Percentiles rank a stretch among this genome's conserved stretches.
phyloP scores from a whole-genome alignment of 768 basidiomycete species.

The Kwoniella botswanensis region DNA sequence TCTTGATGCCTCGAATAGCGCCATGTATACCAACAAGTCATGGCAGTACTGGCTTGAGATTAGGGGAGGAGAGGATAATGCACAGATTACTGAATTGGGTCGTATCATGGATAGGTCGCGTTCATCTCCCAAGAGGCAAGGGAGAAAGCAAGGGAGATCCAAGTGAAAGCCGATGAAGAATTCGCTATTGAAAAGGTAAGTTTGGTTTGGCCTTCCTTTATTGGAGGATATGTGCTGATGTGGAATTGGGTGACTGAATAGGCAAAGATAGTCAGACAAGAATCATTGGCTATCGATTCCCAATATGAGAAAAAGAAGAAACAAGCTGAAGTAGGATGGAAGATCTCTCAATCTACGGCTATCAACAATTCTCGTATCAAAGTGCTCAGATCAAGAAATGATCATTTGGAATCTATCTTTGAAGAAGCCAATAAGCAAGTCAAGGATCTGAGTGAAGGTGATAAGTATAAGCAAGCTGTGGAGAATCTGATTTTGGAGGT shows the following conservation, averaged over 20 bases:
- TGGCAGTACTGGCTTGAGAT: no score
- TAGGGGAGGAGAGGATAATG: not conserved
- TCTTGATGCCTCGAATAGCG: not conserved
- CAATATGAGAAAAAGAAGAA: slow-evolving; percentile 96
- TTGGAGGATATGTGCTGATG: no score
- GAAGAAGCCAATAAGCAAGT: slow-evolving; percentile 70
- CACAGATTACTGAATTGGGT: not conserved
- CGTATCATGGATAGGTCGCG: slow-evolving; percentile 68
- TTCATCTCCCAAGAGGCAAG: slow-evolving; percentile 99
- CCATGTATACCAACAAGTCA: no score
- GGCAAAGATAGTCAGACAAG: slow-evolving; percentile 97
- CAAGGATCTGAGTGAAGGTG: slow-evolving; percentile 65
- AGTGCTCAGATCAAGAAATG: slow-evolving; percentile 87
- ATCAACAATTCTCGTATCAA: slow-evolving; percentile 94
- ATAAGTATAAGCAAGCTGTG: slow-evolving; percentile 77
- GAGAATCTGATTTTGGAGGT: slow-evolving; percentile 81
- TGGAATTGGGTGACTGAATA: slow-evolving; percentile 49
- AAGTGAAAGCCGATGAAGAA: slow-evolving; percentile 97
- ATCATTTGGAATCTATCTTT: slow-evolving; percentile 89
- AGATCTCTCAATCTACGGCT: slow-evolving; percentile 94
- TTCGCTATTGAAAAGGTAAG: slow-evolving; percentile 94
- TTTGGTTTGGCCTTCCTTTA: no score
- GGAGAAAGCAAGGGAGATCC: slow-evolving; percentile 96
- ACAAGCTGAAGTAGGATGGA: slow-evolving; percentile 88
- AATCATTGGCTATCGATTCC: slow-evolving; percentile 90